These are phyloP conservation scores for Arthrobotrys sphaeroides DNA, from an alignment of 2,329 filamentous ascomycete genomes.

Conservation along the genomic window DNA sequence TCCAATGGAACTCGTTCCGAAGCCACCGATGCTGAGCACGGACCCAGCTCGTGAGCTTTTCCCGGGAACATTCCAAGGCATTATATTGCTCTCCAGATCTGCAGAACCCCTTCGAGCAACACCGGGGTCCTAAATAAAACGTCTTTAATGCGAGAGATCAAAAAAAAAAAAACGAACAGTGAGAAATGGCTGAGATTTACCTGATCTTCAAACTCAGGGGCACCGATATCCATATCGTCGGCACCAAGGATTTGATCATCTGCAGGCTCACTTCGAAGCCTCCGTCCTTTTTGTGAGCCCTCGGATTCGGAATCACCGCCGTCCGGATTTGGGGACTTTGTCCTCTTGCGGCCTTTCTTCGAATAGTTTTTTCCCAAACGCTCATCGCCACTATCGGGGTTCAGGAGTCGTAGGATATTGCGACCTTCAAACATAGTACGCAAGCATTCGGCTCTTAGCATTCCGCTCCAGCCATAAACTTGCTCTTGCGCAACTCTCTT, in stretches of 20 bases:
- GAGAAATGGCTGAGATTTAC: not conserved
- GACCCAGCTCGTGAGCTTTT: slow-evolving; percentile 48
- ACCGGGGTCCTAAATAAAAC: slow-evolving; percentile 14
- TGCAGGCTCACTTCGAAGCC: slow-evolving; percentile 13
- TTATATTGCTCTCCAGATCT: not conserved
- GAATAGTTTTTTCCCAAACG: not conserved
- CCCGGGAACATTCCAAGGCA: slow-evolving; percentile 55
- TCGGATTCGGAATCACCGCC: slow-evolving; percentile 2
- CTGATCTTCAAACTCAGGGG: not conserved
- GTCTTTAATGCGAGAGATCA: not conserved
- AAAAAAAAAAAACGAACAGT: not conserved
- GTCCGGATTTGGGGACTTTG: not conserved
- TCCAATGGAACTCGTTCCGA: slow-evolving; percentile 55
- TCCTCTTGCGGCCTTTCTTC: not conserved
- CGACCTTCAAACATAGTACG: slow-evolving; percentile 2
- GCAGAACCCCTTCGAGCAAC: slow-evolving; percentile 30
- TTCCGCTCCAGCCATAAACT: slow-evolving; percentile 38
- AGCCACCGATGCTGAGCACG: slow-evolving; percentile 52
- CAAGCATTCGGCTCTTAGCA: slow-evolving; percentile 8
- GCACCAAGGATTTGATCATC: not conserved
- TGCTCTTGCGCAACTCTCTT: slow-evolving; percentile 21
- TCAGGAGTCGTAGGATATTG: slow-evolving; percentile 11
- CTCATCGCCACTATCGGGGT: not conserved
- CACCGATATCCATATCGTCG: not conserved
- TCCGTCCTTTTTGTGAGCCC: slow-evolving; percentile 35